Evolutionary conservation across 2,329 filamentous ascomycete genomes (phyloP), one percentile per base, ranked within the genome.

Genomic region (Penicillium digitatum): DNA sequence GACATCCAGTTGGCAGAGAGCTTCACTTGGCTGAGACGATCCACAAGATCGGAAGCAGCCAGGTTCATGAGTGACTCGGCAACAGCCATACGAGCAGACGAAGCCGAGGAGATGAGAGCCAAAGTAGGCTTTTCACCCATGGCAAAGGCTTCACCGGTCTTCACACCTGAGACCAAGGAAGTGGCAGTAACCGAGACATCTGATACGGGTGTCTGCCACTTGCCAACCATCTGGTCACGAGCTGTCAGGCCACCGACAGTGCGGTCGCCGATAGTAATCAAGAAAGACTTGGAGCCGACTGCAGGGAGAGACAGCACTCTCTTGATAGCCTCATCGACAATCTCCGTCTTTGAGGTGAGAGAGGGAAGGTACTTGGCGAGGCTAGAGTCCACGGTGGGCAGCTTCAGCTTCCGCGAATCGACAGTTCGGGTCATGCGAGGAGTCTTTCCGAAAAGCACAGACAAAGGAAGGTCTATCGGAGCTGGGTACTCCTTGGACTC

Each of bases 1-100:
- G 91, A 92, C 94, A 97, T 97, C 93, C 93, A 99, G 77, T 99
- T 97, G 47, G 93, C 93, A 3, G 92, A 96, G 10, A 97, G 82
- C 70, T 93, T 88, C 58, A 97, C 86, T 40, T 89, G 86, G 56
- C 83, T 83, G 48, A 97, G 78, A 52, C 89, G 85, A 43, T 87
- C 88, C 53, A 87, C 82, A 22, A 87, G 76, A 70, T 88, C 81
- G 20, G 87, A 89, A 52, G 94, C 94, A 35, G 89, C 91, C 55
- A 99, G 80, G 73, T 99, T 99, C 83, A 96, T 86, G 57, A 99
- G 79, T 56, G 89, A 90, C 76, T 99, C 94, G 1, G 87, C 92
- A 55, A 99, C 92, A 2, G 94, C 91, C 94, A 99, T 99, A 49
- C 92, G 86, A 16, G 94, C 92, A 20, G 94, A 97, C 22, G 94